Base-by-base conservation (phyloP, 164 flowering plant genomes). In the Umbellularia californica region DNA sequence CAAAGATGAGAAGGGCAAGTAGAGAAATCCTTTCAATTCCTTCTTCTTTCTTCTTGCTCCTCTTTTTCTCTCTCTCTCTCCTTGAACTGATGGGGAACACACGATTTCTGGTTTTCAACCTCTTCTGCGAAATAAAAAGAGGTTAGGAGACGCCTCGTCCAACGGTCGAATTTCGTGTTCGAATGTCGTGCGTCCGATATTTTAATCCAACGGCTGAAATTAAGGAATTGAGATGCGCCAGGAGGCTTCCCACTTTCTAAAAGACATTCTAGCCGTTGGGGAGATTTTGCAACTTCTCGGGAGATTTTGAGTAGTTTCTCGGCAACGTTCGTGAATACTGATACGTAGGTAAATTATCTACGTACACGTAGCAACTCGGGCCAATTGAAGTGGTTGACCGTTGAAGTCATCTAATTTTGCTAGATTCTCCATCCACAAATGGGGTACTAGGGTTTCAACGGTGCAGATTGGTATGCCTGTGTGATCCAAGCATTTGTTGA, bases 81-180 rank as follows among this genome's bases (percentile, higher is more conserved):
- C 47, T 41, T 9, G 10, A 9, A 41, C 47, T 0, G 11, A 5
- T 41, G 47, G 47, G 47, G 47, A 41, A 1, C 47, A 41, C 2
- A 41, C 47, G 47, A 41, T 9, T 41, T 41, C 47, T 41, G 47
- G 1, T 65, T 28, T 65, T 30, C 35, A 30, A 30, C 35, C 35
- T 27, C 28, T 14, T 13, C 28, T 67, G 69, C 20, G 28, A 67
- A 67, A 67, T 17, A 30, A 30, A 30, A 67, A 25, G 28, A 25
- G 33, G 28, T 4, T 20, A 64, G 5, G 28, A 28, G 69, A 28
- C 69, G 47, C 41, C 41, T 28, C n/a, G 35, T 15, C 69, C n/a
- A 67, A 67, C 69, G 69, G 69, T 67, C 69, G 69, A 28, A 67
- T 67, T 33, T 67, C 35, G 14, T 20, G 22, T 28, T 30, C 20